Percentiles rank a stretch among this genome's conserved stretches.
phyloP scores from a whole-genome alignment of 148 eudicot genomes.

The Rhododendron mucronatum region DNA sequence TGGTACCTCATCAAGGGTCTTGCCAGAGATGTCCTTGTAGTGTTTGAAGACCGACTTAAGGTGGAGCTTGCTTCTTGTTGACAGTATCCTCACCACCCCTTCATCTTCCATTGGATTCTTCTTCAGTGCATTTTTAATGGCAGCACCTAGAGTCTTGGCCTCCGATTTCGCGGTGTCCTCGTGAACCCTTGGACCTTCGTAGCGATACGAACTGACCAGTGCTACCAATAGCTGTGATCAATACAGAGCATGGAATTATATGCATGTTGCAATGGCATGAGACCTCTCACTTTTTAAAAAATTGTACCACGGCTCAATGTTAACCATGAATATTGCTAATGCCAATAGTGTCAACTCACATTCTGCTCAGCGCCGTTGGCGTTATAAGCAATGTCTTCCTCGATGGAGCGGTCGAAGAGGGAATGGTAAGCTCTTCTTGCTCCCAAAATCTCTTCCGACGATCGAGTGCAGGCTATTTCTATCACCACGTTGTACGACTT shows the following conservation, averaged over 20 bases:
- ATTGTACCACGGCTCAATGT: too few relatives aligned
- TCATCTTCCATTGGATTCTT: slow-evolving; percentile 39
- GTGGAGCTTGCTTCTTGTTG: slow-evolving; percentile 80
- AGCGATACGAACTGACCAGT: slow-evolving; percentile 67
- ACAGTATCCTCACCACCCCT: slow-evolving; percentile 56
- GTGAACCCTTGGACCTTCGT: slow-evolving; percentile 46
- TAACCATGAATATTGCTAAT: neutral
- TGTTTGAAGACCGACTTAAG: slow-evolving; percentile 47
- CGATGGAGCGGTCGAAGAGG: slow-evolving; percentile 61
- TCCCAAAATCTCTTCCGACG: slow-evolving; percentile 66
- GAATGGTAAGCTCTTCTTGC: slow-evolving; percentile 84
- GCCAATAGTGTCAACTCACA: slow-evolving; percentile 12
- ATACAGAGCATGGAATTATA: neutral
- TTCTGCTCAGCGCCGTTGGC: slow-evolving; percentile 47
- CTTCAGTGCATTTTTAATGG: slow-evolving; percentile 30
- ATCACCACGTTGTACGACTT: slow-evolving; percentile 39
- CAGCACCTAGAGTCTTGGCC: slow-evolving; percentile 47
- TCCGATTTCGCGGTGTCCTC: slow-evolving; percentile 66
- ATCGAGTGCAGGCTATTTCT: slow-evolving; percentile 73
- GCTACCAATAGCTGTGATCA: slow-evolving; percentile 65
- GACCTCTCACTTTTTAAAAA: neutral
- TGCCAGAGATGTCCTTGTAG: slow-evolving; percentile 66
- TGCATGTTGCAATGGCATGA: neutral
- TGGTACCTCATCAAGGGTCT: slow-evolving; percentile 42
- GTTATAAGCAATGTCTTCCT: slow-evolving; percentile 67